Base-by-base conservation (phyloP, 352 stramenopile species). In the Phytophthora syringae region DNA sequence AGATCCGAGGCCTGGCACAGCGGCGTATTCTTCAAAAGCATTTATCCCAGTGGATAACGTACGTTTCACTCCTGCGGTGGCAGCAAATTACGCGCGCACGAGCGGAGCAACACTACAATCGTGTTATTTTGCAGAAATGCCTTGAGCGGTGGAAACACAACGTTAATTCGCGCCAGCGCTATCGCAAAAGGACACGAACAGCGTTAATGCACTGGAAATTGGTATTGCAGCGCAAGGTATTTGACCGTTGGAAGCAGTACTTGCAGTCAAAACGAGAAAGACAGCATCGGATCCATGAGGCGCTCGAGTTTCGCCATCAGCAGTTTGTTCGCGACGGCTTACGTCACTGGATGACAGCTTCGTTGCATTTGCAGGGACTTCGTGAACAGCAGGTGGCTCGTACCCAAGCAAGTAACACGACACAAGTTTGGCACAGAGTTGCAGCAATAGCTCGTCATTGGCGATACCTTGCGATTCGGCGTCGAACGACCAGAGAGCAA, bases 121-220 rank as follows among this genome's bases (percentile, higher is more conserved):
- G 24, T 7, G 60, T 67, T 1, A 52, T 80, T 5, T 56, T 57
- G n/a, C 52, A n/a, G 18, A 79, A 80, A 60, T 71, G 60, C 18
- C 70, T 86, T 10, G 10, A 40, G 6, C 48, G 56, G 36, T 89
- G 80, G 80, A 70, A 57, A 44, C 16, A 36, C 7, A 79, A 77
- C 7, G 43, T 57, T 13, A n/a, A 12, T 4, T 16, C 39, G 3
- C 47, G 70, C 3, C 65, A 50, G 9, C 40, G 20, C 1, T 50
- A 77, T 10, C 64, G 79, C 40, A 63, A 57, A n/a, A 57, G 72
- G 42, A 82, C 45, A 12, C 47, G 64, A 7, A n/a, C 37, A 12
- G 72, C 81, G 3, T 57, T 90, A 6, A 43, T 85, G 2, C 81
- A 90, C 37, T 90, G 81, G 81, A 90, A 90, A 43, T 36, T 74